These are phyloP conservation scores for Coprinopsis sp. DNA, from an alignment of 768 basidiomycete species.

Conservation along the genomic window DNA sequence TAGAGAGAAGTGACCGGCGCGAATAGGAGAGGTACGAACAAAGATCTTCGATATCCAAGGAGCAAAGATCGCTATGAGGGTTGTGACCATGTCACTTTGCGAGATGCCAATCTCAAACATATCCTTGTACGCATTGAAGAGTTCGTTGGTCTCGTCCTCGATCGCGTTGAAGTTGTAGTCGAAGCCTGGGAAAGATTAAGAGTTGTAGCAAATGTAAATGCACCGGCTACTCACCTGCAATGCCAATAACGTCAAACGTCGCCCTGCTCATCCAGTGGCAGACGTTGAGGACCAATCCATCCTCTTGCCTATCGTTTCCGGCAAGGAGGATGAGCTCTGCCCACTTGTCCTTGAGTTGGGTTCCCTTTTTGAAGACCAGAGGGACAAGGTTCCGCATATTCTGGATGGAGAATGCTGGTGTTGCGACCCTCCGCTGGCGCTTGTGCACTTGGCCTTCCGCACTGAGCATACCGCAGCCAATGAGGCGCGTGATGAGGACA, in stretches of 20 bases:
- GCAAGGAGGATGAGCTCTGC: constrained; percentile 40
- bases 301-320: constrained; percentile 12
- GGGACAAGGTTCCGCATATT: constrained; percentile 70
- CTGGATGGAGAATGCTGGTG: constrained; percentile 77
- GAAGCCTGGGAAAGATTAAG: constrained; percentile 49
- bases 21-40: constrained; percentile 35
- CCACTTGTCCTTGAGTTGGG: constrained; percentile 60
- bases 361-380: constrained; percentile 65
- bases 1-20: constrained; percentile 1
- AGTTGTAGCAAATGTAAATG: neutral
- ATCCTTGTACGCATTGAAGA: constrained; percentile 77
- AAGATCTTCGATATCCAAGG: constrained; percentile 53
- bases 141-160: constrained; percentile 69
- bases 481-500: constrained; percentile 64
- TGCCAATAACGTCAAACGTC: constrained; percentile 87
- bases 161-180: constrained; percentile 86
- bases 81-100: constrained; percentile 42
- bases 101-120: constrained; percentile 77
- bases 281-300: constrained; percentile 53
- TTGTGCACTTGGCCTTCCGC: constrained; percentile 76
- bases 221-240: constrained; percentile 54
- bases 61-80: constrained; percentile 50
- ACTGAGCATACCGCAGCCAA: constrained; percentile 80
- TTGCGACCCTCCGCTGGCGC: constrained; percentile 72
- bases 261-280: constrained; percentile 77